These are phyloP conservation scores for Porogramme epimiltina DNA, from an alignment of 1,284 basidiomycete species.

Conservation along the genomic window DNA sequence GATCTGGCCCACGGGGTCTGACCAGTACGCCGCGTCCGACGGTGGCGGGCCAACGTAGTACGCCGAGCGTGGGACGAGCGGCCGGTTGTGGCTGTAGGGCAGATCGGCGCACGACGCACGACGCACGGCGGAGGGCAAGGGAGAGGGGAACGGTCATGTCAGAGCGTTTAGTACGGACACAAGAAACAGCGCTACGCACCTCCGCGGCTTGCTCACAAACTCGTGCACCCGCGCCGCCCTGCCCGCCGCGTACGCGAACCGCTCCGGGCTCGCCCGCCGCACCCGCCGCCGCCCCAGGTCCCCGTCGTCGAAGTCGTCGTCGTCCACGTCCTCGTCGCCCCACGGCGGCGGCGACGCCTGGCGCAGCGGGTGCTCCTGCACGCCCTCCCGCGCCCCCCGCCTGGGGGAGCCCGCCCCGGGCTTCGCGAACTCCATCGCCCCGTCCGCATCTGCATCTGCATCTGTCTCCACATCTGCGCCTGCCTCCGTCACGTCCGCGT, in stretches of 20 bases:
- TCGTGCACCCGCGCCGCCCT: constrained; percentile 23
- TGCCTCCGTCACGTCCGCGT: background rate
- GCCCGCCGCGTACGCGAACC: constrained; percentile 16
- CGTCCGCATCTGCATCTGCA: background rate
- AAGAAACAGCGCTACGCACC: constrained; percentile 6
- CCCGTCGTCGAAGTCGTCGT: background rate
- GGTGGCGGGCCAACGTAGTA: constrained; percentile 85
- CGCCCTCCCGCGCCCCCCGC: constrained; percentile 10
- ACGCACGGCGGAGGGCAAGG: too few relatives aligned
- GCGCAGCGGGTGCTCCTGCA: constrained; percentile 32
- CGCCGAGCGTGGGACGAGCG: constrained; percentile 70
- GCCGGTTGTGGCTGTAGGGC: constrained; percentile 34
- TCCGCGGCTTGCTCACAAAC: constrained; percentile 18
- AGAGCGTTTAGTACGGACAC: too few relatives aligned
- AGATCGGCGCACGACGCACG: too few relatives aligned
- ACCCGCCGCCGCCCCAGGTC: constrained; percentile 9
- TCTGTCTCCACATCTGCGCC: too few relatives aligned
- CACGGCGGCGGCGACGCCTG: constrained; percentile 54
- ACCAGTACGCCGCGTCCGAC: constrained; percentile 72
- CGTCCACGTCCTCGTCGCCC: constrained; percentile 36
- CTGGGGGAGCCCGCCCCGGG: background rate
- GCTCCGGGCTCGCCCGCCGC: constrained; percentile 16
- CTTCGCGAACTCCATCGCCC: background rate
- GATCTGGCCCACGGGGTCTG: constrained; percentile 75
- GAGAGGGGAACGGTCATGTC: too few relatives aligned